Evolutionary conservation across 768 basidiomycete genomes (phyloP).

Genomic region (Lactarius akahatsu): DNA sequence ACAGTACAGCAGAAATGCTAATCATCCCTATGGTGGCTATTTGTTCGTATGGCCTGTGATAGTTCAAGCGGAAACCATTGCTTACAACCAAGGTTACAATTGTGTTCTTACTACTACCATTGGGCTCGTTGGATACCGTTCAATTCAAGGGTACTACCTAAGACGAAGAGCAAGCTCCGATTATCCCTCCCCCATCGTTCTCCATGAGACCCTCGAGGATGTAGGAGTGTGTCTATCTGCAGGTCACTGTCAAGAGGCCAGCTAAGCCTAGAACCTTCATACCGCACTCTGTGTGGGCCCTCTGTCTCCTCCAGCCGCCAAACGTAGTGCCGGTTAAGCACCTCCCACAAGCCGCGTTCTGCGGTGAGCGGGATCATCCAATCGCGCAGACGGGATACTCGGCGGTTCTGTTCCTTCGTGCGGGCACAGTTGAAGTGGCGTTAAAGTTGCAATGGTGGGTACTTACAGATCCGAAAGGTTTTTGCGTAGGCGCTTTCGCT

Average conservation of each 20-base stretch:
- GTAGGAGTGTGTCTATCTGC: slow-evolving; percentile 82
- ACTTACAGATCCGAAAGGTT: slow-evolving; percentile 68
- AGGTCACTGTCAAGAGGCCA: slow-evolving; percentile 67
- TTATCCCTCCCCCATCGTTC: slow-evolving; percentile 81
- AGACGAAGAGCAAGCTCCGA: slow-evolving; percentile 79
- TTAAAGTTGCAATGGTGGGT: neutral
- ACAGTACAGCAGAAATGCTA: no score
- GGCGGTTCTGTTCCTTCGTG: slow-evolving; percentile 77
- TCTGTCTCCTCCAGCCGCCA: slow-evolving; percentile 94
- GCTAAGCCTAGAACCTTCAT: slow-evolving; percentile 45
- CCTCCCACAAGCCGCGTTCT: slow-evolving; percentile 84
- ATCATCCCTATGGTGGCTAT: slow-evolving; percentile 64
- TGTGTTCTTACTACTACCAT: slow-evolving; percentile 58
- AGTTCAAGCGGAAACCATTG: neutral
- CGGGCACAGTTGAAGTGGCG: slow-evolving; percentile 8
- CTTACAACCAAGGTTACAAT: neutral
- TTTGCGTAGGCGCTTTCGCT: slow-evolving; percentile 71
- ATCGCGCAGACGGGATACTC: slow-evolving; percentile 57
- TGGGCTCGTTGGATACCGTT: slow-evolving; percentile 78
- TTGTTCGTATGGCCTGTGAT: slow-evolving; percentile 70
- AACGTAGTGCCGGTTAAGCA: slow-evolving; percentile 43
- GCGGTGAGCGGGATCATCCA: slow-evolving; percentile 62
- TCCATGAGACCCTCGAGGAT: slow-evolving; percentile 89
- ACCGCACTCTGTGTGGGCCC: slow-evolving; percentile 86
- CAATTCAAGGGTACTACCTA: slow-evolving; percentile 79